Conservation (phyloP, 192 early-diverging fungal genomes). For the Backusella liffmaniae region DNA sequence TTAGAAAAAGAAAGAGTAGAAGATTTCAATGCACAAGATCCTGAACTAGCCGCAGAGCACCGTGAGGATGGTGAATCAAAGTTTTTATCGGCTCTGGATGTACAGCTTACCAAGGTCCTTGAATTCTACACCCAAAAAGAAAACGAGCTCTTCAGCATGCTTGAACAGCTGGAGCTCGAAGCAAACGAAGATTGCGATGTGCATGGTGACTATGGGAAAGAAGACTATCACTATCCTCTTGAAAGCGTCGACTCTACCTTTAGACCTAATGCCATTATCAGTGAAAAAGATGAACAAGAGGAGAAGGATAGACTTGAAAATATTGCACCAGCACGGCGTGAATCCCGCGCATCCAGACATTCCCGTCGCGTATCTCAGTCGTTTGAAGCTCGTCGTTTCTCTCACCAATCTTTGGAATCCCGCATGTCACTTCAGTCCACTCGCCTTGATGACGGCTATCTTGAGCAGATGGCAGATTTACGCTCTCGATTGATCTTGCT, state of each 20-base stretch:
- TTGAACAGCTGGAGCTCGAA: conserved; percentile 39
- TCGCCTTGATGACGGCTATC: background rate
- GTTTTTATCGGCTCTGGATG: conserved; percentile 63
- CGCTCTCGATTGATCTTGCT: conserved; percentile 24
- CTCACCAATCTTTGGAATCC: conserved; percentile 25
- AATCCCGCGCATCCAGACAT: background rate
- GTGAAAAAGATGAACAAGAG: background rate
- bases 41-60: background rate
- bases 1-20: conserved; percentile 24
- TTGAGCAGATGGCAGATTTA: conserved; percentile 17
- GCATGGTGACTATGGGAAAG: background rate
- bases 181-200: background rate
- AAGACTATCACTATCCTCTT: background rate
- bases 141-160: conserved; percentile 49
- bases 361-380: conserved; percentile 4
- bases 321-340: background rate
- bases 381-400: background rate
- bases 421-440: background rate
- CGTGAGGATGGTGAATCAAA: conserved; percentile 8
- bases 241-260: conserved; percentile 1
- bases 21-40: background rate
- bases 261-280: background rate
- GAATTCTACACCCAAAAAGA: conserved; percentile 69
- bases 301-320: background rate
- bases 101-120: conserved; percentile 65